Percentiles rank a stretch among this genome's conserved stretches.
Conservation (phyloP, 139 green algal genomes). For the Coelastrella sp. region DNA sequence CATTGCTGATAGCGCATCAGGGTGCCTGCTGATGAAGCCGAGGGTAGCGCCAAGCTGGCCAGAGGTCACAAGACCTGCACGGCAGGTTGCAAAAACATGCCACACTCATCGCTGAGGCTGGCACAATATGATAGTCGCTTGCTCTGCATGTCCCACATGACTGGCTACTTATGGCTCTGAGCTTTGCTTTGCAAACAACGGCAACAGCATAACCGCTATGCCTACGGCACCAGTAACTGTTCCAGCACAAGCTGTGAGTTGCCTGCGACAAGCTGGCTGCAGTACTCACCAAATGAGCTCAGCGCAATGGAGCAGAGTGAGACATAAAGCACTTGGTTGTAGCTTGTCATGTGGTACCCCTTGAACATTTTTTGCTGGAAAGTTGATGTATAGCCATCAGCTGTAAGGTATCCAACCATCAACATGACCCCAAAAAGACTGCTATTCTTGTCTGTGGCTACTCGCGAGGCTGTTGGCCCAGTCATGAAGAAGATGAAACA, state of each 20-base stretch:
- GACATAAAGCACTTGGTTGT: constrained; percentile 92
- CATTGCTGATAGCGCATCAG: constrained; percentile 69
- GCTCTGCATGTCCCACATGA: too few species aligned
- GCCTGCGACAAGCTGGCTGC: background rate
- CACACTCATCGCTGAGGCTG: background rate
- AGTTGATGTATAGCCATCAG: constrained; percentile 98
- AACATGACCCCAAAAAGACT: constrained; percentile 81
- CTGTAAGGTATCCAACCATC: constrained; percentile 95
- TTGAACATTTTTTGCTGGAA: constrained; percentile 95
- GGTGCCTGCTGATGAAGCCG: constrained; percentile 76
- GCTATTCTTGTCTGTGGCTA: constrained; percentile 45
- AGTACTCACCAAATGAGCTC: constrained; percentile 56
- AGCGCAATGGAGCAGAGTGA: constrained; percentile 76
- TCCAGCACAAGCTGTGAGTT: background rate
- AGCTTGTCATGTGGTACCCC: constrained; percentile 95
- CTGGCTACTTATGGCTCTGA: background rate
- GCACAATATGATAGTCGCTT: too few species aligned
- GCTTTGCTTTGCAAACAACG: background rate
- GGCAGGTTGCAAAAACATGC: background rate
- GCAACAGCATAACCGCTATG: background rate
- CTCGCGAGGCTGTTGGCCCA: constrained; percentile 48
- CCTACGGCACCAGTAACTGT: background rate
- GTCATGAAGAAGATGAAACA: constrained; percentile 89
- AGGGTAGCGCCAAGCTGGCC: constrained; percentile 75
- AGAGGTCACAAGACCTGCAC: constrained; percentile 61